These are phyloP conservation scores for Venturia asperata DNA, from an alignment of 2,329 filamentous ascomycete species.

Conservation along the genomic window DNA sequence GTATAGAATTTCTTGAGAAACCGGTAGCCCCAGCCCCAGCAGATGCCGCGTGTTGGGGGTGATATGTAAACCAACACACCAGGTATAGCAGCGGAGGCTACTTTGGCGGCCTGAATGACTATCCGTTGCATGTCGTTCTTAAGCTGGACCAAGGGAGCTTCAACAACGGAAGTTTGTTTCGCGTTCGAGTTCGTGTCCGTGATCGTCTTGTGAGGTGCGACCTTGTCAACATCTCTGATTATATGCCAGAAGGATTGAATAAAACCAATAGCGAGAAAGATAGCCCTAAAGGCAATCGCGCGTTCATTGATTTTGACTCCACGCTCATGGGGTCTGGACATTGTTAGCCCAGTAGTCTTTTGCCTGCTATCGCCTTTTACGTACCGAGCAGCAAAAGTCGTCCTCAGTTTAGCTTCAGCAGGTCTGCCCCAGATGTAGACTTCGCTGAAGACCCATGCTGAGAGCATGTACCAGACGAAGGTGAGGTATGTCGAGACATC, in stretches of 20 bases:
- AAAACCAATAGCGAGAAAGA: slow-evolving; percentile 61
- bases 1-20: slow-evolving; percentile 40
- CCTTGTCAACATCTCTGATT: slow-evolving; percentile 63
- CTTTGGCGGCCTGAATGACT: slow-evolving; percentile 28
- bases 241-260: slow-evolving; percentile 66
- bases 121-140: slow-evolving; percentile 22
- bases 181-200: slow-evolving; percentile 23
- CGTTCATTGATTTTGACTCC: slow-evolving; percentile 71
- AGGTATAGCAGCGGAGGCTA: not conserved
- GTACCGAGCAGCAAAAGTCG: slow-evolving; percentile 63
- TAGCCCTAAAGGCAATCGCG: slow-evolving; percentile 64
- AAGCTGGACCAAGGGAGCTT: slow-evolving; percentile 21
- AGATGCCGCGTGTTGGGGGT: slow-evolving; percentile 13
- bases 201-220: slow-evolving; percentile 33
- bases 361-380: slow-evolving; percentile 30
- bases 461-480: slow-evolving; percentile 66
- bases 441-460: slow-evolving; percentile 71
- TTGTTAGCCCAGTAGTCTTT: not conserved
- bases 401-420: slow-evolving; percentile 55
- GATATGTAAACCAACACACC: slow-evolving; percentile 4
- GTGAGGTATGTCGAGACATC: slow-evolving; percentile 61
- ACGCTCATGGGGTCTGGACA: slow-evolving; percentile 52
- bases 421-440: slow-evolving; percentile 69
- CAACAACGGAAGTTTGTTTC: slow-evolving; percentile 23
- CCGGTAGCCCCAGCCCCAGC: slow-evolving; percentile 27